phyloP scores from a whole-genome alignment of 129 eudicot species.

The Glebionis coronaria region DNA sequence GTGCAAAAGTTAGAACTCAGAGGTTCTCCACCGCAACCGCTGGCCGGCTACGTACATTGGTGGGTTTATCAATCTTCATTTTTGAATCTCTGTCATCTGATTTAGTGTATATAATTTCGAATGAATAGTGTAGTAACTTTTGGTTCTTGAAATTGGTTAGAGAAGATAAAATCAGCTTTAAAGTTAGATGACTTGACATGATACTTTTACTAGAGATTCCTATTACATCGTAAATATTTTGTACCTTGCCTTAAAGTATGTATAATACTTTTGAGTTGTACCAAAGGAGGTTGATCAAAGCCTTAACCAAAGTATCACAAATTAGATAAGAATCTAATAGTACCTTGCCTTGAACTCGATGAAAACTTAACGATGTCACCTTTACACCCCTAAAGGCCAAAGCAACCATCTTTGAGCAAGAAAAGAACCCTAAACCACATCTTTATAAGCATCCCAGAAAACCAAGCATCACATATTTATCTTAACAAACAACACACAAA shows the following conservation, averaged over 20 bases:
- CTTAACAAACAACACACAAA: not conserved
- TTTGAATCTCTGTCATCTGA: no score
- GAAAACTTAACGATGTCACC: constrained; percentile 19
- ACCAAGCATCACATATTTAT: constrained; percentile 3
- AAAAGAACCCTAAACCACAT: constrained; percentile 31
- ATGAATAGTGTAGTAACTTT: no score
- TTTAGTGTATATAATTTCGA: no score
- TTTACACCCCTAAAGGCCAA: constrained; percentile 24
- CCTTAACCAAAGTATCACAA: constrained; percentile 26
- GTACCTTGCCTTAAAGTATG: no score
- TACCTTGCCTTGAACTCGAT: constrained; percentile 34
- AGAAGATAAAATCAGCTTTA: no score
- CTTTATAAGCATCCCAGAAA: constrained; percentile 12
- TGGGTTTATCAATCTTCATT: no score
- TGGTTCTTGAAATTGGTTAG: no score
- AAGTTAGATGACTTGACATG: no score
- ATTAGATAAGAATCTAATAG: constrained; percentile 26
- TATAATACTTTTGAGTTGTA: not conserved
- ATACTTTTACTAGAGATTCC: not conserved
- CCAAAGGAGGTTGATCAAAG: constrained; percentile 25
- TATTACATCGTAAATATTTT: not conserved
- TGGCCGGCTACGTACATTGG: no score
- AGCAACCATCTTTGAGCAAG: constrained; percentile 24
- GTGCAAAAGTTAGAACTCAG: no score
- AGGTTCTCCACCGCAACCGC: no score